phyloP scores from a whole-genome alignment of 495 filamentous ascomycete species.

The Apiosordaria backusii region DNA sequence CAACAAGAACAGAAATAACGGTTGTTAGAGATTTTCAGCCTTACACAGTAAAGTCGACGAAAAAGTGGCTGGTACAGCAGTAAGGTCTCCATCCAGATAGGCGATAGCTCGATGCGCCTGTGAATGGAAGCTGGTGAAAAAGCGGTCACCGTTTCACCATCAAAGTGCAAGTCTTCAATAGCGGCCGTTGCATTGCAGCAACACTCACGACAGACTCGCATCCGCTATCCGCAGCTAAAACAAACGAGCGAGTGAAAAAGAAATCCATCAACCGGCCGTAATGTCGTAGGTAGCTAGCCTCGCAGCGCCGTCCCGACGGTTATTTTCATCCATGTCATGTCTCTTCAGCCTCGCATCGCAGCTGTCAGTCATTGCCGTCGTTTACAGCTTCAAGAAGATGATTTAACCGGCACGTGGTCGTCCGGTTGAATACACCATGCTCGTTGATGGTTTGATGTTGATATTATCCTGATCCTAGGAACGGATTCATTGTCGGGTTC shows the following conservation, averaged over 20 bases:
- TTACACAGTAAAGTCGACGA: background rate
- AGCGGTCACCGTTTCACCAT: background rate
- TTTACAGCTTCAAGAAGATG: background rate
- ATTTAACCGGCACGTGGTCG: slow-evolving; percentile 16
- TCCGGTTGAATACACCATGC: background rate
- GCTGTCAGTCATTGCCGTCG: slow-evolving; percentile 9
- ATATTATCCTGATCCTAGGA: background rate
- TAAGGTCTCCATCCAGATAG: background rate
- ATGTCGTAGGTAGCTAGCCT: background rate
- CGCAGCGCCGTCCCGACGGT: slow-evolving; percentile 20
- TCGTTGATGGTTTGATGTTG: background rate
- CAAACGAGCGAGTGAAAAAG: background rate
- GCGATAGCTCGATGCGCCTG: background rate
- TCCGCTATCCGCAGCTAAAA: background rate
- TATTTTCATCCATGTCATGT: slow-evolving; percentile 9
- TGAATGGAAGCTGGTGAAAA: background rate
- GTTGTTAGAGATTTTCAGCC: background rate
- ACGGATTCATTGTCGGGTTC: background rate
- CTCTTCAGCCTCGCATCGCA: slow-evolving; percentile 16
- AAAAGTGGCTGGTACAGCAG: background rate
- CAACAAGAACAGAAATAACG: background rate
- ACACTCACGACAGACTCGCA: background rate
- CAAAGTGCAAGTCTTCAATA: background rate
- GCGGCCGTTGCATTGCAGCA: slow-evolving; percentile 4
- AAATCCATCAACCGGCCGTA: background rate